phyloP scores from a whole-genome alignment of 2,329 filamentous ascomycete species.

The Metarhizium album region DNA sequence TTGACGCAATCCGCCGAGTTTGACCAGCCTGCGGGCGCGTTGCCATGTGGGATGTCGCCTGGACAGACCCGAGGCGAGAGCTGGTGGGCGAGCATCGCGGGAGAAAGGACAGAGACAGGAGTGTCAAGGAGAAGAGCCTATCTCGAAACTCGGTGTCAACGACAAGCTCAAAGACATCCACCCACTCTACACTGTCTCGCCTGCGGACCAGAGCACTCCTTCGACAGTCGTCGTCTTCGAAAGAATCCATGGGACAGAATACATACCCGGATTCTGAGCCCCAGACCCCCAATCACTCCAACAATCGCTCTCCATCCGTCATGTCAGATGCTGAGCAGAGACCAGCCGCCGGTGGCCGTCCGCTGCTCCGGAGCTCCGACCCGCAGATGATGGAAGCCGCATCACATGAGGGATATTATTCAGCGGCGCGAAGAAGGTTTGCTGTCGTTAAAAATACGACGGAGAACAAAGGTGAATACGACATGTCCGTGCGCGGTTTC shows the following conservation, averaged over 20 bases:
- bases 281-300: not conserved
- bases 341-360: not conserved
- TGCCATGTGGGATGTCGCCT: slow-evolving; percentile 48
- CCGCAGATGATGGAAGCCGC: not conserved
- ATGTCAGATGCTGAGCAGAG: slow-evolving; percentile 2
- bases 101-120: slow-evolving; percentile 31
- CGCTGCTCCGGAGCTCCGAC: not conserved
- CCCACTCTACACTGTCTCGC: slow-evolving; percentile 15
- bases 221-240: slow-evolving; percentile 6
- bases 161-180: slow-evolving; percentile 5
- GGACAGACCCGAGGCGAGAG: slow-evolving; percentile 45
- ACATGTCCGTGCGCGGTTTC: not conserved
- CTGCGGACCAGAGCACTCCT: slow-evolving; percentile 15
- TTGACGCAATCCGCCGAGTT: not conserved
- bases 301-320: not conserved
- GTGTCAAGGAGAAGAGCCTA: slow-evolving; percentile 2
- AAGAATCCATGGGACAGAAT: not conserved
- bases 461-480: not conserved
- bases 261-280: not conserved
- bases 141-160: slow-evolving; percentile 6
- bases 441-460: not conserved
- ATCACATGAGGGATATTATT: not conserved
- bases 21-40: not conserved
- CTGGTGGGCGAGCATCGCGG: slow-evolving; percentile 41
- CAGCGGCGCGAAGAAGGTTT: not conserved